Evolutionary conservation across 768 basidiomycete species (phyloP).

Genomic region (Lactarius hengduanensis): DNA sequence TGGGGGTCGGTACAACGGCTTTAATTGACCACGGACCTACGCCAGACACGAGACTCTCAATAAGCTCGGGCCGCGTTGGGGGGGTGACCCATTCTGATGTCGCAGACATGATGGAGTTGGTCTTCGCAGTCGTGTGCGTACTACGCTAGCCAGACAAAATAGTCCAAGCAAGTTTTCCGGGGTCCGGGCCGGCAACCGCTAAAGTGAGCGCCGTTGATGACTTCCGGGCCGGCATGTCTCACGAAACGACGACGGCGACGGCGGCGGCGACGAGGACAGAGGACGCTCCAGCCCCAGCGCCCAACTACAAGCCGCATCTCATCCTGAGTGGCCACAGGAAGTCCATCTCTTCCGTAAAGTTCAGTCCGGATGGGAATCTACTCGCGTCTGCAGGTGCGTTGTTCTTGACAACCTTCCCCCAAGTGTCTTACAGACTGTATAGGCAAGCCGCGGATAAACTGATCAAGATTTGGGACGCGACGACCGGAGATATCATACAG

Average conservation of each 20-base stretch:
- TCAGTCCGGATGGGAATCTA: constrained; percentile 78
- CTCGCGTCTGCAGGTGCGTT: constrained; percentile 83
- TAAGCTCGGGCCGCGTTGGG: constrained; percentile 76
- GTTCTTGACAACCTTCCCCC: neutral
- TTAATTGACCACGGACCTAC: constrained; percentile 57
- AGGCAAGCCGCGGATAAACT: constrained; percentile 80
- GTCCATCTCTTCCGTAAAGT: constrained; percentile 82
- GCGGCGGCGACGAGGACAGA: neutral
- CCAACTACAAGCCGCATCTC: constrained; percentile 58
- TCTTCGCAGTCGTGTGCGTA: neutral
- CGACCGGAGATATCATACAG: constrained; percentile 67
- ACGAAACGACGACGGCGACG: neutral
- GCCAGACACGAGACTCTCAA: constrained; percentile 88
- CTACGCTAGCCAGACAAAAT: neutral
- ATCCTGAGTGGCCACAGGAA: constrained; percentile 80
- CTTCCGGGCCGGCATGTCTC: constrained; percentile 10
- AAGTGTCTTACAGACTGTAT: constrained; percentile 35
- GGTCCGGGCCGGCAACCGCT: too few relatives aligned
- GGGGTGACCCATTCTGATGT: constrained; percentile 71
- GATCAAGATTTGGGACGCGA: constrained; percentile 77
- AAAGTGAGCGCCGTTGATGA: too few relatives aligned
- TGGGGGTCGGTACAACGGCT: neutral
- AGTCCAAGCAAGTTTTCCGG: too few relatives aligned
- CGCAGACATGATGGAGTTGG: constrained; percentile 42
- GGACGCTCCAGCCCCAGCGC: constrained; percentile 30